Conservation (phyloP, 345 rosid species). For the Syzygium oleosum region DNA sequence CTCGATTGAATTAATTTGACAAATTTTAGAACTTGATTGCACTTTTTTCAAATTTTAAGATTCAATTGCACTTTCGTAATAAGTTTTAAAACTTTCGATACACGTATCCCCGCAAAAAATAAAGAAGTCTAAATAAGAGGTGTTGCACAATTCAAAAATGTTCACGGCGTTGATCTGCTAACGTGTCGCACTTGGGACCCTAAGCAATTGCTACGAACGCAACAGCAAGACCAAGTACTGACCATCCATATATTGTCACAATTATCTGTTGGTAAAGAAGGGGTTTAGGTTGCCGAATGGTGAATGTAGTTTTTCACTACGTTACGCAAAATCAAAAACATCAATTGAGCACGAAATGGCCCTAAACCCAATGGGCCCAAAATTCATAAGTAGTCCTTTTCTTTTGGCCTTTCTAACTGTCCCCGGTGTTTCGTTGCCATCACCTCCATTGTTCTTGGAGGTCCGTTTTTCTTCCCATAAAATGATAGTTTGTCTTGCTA, state of each 20-base stretch:
- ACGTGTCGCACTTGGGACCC: neutral
- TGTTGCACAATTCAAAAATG: no score
- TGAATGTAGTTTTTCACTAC: neutral
- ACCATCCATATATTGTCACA: neutral
- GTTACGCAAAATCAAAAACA: neutral
- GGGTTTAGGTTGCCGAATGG: no score
- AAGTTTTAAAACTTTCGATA: no score
- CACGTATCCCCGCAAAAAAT: no score
- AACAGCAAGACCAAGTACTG: neutral
- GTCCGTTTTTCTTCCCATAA: neutral
- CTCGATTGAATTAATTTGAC: no score
- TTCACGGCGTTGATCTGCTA: neutral
- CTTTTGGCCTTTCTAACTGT: neutral
- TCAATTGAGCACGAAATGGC: neutral
- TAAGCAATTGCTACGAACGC: neutral
- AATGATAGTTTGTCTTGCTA: fast-evolving
- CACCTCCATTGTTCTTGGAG: neutral
- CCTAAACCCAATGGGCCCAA: neutral
- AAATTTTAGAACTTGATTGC: no score
- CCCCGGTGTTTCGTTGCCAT: neutral
- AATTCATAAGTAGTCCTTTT: neutral
- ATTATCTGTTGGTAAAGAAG: no score
- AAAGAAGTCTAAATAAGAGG: no score
- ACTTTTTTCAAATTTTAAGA: neutral
- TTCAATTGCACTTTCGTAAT: no score